These are phyloP conservation scores for Curvularia sp. DNA, from an alignment of 2,329 filamentous ascomycete species.

Conservation along the genomic window DNA sequence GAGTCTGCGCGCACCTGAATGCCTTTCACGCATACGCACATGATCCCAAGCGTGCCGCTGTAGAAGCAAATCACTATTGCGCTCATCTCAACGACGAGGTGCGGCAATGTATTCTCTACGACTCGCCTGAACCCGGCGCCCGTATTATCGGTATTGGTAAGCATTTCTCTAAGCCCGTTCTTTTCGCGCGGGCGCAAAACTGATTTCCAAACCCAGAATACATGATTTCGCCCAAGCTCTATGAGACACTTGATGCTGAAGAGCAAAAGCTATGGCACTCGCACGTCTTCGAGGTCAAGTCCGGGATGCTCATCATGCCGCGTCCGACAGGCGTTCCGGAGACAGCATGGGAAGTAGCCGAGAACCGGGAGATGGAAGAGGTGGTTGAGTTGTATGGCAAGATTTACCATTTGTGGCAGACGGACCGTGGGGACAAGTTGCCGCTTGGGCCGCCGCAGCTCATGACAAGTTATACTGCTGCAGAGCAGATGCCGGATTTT, in stretches of 20 bases:
- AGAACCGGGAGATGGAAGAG: constrained; percentile 81
- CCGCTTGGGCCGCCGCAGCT: constrained; percentile 67
- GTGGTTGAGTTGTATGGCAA: constrained; percentile 80
- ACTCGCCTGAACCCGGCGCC: constrained; percentile 69
- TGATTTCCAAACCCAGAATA: constrained; percentile 63
- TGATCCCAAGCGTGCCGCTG: constrained; percentile 66
- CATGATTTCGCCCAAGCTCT: constrained; percentile 78
- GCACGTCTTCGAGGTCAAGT: constrained; percentile 76
- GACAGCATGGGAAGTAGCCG: constrained; percentile 74
- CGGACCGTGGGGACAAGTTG: constrained; percentile 72
- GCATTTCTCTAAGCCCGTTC: not conserved
- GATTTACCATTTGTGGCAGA: constrained; percentile 86
- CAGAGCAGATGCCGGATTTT: constrained; percentile 57
- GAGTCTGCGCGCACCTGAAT: constrained; percentile 82
- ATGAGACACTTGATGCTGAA: constrained; percentile 66
- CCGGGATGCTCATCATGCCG: constrained; percentile 81
- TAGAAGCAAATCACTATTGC: constrained; percentile 88
- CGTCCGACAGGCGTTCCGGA: constrained; percentile 63
- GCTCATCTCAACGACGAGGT: constrained; percentile 78
- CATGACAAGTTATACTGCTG: constrained; percentile 67
- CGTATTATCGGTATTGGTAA: constrained; percentile 73
- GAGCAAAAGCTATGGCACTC: constrained; percentile 83
- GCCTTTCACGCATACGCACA: constrained; percentile 86
- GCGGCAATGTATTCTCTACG: constrained; percentile 86
- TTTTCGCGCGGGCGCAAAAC: not conserved